Evolutionary conservation across 176 grass and related monocot species (phyloP), one percentile per base, ranked within the genome.

Genomic region (Cenchrus americanus): DNA sequence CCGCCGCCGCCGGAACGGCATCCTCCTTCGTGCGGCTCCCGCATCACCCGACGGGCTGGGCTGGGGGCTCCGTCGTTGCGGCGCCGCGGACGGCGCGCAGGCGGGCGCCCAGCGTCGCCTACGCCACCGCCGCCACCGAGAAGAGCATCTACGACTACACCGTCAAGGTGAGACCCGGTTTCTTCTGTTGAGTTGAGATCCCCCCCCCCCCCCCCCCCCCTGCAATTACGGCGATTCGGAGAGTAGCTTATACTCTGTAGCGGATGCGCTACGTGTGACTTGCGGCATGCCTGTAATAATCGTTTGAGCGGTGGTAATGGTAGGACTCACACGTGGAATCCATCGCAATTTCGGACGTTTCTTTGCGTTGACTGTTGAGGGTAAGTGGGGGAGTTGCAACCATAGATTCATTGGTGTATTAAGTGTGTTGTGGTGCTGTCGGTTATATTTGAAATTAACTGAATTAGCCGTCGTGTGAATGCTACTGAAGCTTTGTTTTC

Each of bases 71-170:
- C 37, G 64, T 68, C 54, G 48, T 14, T 40, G 70, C 76, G 0
- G 68, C 79, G 67, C 50, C 77, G 18, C 70, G 75, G 70, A 19
- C 19, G 79, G 30, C 14, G 19, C 86, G 88, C 59, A 66, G 86
- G 80, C 77, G 78, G 44, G 76, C 77, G 52, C 74, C 90, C 0
- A 91, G 96, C 27, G 88, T 94, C 27, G 91, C 86, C 58, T 96
- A 96, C 76, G 93, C 96, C 40, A 77, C 96, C 52, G 91, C 96
- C 42, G 84, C 93, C 69, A 87, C 91, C 43, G 93, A 94, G 63
- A 96, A 94, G 91, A 94, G 64, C 82, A 82, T 99, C 81, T 80
- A 99, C 81, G 89, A 96, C 60, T 99, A 90, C 84, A 92, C 91
- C 18, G 93, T 94, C 0, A 99, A 99, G 96, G 93, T 95, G 44